phyloP scores from a whole-genome alignment of 345 rosid species.

The Hibiscus trionum region DNA sequence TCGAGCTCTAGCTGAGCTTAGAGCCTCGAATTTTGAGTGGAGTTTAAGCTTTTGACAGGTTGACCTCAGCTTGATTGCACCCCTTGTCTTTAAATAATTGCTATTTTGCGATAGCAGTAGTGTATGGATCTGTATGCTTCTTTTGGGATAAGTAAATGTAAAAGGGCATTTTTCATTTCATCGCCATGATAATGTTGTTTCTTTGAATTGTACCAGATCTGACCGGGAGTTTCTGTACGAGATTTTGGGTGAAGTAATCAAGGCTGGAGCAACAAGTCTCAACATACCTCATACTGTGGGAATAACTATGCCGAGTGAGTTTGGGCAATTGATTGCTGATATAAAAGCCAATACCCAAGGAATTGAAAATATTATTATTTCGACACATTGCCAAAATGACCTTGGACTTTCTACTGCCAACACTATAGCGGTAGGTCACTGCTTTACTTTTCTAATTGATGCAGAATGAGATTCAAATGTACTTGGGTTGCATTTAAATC shows the following conservation, averaged over 20 bases:
- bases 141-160: neutral
- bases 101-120: neutral
- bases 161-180: neutral
- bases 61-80: neutral
- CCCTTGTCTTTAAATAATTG: neutral
- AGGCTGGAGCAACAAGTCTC: constrained; percentile 91
- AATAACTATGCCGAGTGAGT: constrained; percentile 63
- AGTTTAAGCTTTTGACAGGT: neutral
- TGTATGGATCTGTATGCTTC: neutral
- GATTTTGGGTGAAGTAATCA: constrained; percentile 84
- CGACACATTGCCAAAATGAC: constrained; percentile 98
- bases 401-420: constrained; percentile 99
- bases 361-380: constrained; percentile 71
- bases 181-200: neutral
- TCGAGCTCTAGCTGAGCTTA: neutral
- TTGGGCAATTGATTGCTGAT: constrained; percentile 80
- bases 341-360: constrained; percentile 85
- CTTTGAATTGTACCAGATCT: constrained; percentile 37
- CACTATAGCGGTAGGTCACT: constrained; percentile 60
- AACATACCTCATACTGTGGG: constrained; percentile 98
- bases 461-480: neutral
- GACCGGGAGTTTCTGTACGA: constrained; percentile 71
- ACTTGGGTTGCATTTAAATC: constrained; percentile 15
- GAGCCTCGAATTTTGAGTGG: neutral
- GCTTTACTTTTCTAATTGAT: neutral